Evolutionary conservation across 345 rosid genomes (phyloP), one percentile per base, ranked within the genome.

Genomic region (Corymbia maculata): DNA sequence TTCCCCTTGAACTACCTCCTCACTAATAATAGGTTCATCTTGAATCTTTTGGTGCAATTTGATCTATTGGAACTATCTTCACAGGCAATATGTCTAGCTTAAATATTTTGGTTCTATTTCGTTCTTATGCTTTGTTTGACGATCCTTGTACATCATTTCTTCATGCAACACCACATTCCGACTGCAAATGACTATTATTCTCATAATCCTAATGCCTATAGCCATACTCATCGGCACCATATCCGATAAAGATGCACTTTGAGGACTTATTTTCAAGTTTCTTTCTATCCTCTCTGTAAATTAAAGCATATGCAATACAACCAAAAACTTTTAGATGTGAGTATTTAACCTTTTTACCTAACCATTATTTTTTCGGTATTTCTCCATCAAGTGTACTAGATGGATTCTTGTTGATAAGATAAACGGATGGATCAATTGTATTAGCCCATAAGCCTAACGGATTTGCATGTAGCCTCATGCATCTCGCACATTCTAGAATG

Each of bases 1-100:
- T 53, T 19, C 0, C 59, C 17, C 59, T 19, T 19, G 0, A 53
- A 53, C 19, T 0, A 4, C 26, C 4, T 53, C 0, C 59, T 53
- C 59, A 53, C 10, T 53, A 2, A 53, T 53, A 52, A 52, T 0
- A 52, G 0, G 59, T 53, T 53, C 59, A 19, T 53, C 59, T 53
- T 0, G 7, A 53, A 53, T 7, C 59, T 59, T 59, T 3, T 0
- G 0, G 3, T 24, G n/a, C 66, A 59, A n/a, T 59, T 24, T 59
- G n/a, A 59, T 59, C 0, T 59, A 0, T 0, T 0, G 0, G 0
- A 59, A 59, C n/a, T 9, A 59, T 26, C 66, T 24, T 59, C n/a
- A 59, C 11, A 59, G 13, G 26, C 6, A 24, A 9, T 59, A 13
- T 59, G 66, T 59, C 66, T 6, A 59, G 28, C 66, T 59, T n/a